phyloP scores from a whole-genome alignment of 2,329 filamentous ascomycete species.

The Cercospora nicotianae region DNA sequence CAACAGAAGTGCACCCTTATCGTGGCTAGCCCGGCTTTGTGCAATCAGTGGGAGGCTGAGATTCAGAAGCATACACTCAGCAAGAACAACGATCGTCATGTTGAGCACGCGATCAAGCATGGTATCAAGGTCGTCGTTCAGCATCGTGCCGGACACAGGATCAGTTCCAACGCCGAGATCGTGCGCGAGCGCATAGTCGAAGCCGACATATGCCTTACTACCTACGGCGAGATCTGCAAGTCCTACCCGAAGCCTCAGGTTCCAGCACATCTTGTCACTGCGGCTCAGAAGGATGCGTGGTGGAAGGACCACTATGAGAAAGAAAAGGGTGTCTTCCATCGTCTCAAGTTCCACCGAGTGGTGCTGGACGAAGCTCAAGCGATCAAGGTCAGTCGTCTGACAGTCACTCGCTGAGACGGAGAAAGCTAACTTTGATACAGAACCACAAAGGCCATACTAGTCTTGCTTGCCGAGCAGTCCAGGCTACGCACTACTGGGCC shows the following conservation, averaged over 20 bases:
- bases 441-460: constrained; percentile 47
- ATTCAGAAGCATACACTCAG: constrained; percentile 31
- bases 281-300: constrained; percentile 44
- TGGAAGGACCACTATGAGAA: constrained; percentile 38
- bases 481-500: constrained; percentile 44
- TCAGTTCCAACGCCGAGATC: constrained; percentile 11
- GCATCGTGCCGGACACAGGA: constrained; percentile 20
- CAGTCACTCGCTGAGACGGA: neutral
- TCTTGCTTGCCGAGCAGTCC: constrained; percentile 48
- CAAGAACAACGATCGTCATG: constrained; percentile 13
- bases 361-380: constrained; percentile 94
- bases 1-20: constrained; percentile 44
- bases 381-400: constrained; percentile 63
- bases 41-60: constrained; percentile 44
- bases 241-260: constrained; percentile 46
- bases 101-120: constrained; percentile 18
- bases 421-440: constrained; percentile 29
- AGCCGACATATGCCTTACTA: constrained; percentile 42
- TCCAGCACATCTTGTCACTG: constrained; percentile 41
- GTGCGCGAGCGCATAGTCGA: constrained; percentile 18
- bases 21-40: constrained; percentile 43
- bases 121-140: constrained; percentile 27
- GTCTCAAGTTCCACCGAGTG: constrained; percentile 51
- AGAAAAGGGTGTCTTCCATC: constrained; percentile 42
- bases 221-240: constrained; percentile 44